phyloP scores from a whole-genome alignment of 495 filamentous ascomycete genomes.

The Filosporella fistucella region DNA sequence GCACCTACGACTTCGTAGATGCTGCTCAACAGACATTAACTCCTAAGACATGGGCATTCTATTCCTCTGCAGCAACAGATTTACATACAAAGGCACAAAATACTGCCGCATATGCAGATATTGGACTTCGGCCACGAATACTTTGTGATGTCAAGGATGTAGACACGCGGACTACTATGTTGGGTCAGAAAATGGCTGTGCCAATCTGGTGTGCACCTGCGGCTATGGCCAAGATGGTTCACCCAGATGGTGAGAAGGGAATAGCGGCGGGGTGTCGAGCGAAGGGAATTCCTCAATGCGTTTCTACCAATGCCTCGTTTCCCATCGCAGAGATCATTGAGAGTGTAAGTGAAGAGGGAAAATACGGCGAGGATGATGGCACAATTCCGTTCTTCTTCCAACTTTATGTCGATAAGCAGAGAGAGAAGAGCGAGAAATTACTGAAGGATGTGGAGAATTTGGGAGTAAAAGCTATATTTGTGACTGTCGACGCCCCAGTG shows the following conservation, averaged over 20 bases:
- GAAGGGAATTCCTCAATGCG: slow-evolving; percentile 41
- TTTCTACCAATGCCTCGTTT: slow-evolving; percentile 71
- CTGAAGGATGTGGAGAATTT: slow-evolving; percentile 50
- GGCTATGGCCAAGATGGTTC: slow-evolving; percentile 67
- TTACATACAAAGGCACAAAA: slow-evolving; percentile 54
- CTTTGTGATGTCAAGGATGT: slow-evolving; percentile 61
- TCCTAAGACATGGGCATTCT: slow-evolving; percentile 79
- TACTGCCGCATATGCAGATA: slow-evolving; percentile 51
- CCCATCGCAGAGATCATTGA: slow-evolving; percentile 56
- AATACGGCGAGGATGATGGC: slow-evolving; percentile 23
- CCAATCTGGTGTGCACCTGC: slow-evolving; percentile 74
- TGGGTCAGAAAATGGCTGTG: slow-evolving; percentile 51
- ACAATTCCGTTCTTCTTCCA: slow-evolving; percentile 64
- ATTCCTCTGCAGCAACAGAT: slow-evolving; percentile 78
- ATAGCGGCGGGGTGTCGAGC: slow-evolving; percentile 57
- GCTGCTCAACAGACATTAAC: slow-evolving; percentile 58
- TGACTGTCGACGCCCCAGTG: slow-evolving; percentile 65
- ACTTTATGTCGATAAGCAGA: slow-evolving; percentile 74
- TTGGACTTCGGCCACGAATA: slow-evolving; percentile 71
- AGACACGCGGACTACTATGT: slow-evolving; percentile 52
- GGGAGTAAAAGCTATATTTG: slow-evolving; percentile 60
- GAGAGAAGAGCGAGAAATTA: slow-evolving; percentile 61
- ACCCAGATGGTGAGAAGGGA: slow-evolving; percentile 67
- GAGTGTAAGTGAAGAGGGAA: slow-evolving; percentile 30
- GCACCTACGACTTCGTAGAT: slow-evolving; percentile 65